Percentiles rank a stretch among this genome's conserved stretches.
Evolutionary conservation across 2,329 filamentous ascomycete genomes (phyloP).

Genomic region (Arthrobotrys sinensis): DNA sequence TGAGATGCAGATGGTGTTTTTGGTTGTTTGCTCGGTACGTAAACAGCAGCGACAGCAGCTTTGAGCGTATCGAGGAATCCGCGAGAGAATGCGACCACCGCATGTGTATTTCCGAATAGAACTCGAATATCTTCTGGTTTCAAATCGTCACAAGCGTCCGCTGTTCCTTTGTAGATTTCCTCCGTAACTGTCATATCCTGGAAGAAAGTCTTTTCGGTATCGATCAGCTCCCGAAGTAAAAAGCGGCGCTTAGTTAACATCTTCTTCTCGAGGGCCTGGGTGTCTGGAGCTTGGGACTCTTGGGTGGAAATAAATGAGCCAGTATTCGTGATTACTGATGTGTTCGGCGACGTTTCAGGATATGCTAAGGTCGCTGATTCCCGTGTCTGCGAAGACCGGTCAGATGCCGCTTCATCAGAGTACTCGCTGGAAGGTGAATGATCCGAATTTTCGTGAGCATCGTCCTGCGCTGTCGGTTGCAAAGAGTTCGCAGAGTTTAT

Average conservation of each 20-base stretch:
- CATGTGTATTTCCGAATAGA: slow-evolving; percentile 92
- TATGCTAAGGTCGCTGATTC: slow-evolving; percentile 37
- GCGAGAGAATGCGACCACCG: slow-evolving; percentile 89
- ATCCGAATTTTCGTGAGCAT: slow-evolving; percentile 59
- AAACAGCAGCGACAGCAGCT: slow-evolving; percentile 82
- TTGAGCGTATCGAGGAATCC: slow-evolving; percentile 85
- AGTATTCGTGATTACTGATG: slow-evolving; percentile 56
- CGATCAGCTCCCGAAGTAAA: slow-evolving; percentile 90
- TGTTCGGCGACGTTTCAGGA: slow-evolving; percentile 53
- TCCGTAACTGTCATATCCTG: slow-evolving; percentile 97
- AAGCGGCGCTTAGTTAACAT: slow-evolving; percentile 85
- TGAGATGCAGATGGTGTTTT: slow-evolving; percentile 52
- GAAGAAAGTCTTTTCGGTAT: slow-evolving; percentile 92
- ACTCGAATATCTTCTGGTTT: slow-evolving; percentile 87
- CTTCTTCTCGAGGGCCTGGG: slow-evolving; percentile 74
- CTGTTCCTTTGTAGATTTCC: slow-evolving; percentile 97
- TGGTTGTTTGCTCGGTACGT: slow-evolving; percentile 70
- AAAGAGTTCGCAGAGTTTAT: slow-evolving; percentile 43
- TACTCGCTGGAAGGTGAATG: slow-evolving; percentile 64
- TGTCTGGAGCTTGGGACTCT: slow-evolving; percentile 74
- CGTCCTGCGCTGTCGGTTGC: slow-evolving; percentile 31
- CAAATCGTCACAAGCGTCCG: slow-evolving; percentile 83
- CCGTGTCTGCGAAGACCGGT: slow-evolving; percentile 49
- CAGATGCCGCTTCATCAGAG: slow-evolving; percentile 62
- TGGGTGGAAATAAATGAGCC: slow-evolving; percentile 66